Conservation (phyloP, 225 moss, liverwort and hornwort species). For the Pseudoscleropodium purum region DNA sequence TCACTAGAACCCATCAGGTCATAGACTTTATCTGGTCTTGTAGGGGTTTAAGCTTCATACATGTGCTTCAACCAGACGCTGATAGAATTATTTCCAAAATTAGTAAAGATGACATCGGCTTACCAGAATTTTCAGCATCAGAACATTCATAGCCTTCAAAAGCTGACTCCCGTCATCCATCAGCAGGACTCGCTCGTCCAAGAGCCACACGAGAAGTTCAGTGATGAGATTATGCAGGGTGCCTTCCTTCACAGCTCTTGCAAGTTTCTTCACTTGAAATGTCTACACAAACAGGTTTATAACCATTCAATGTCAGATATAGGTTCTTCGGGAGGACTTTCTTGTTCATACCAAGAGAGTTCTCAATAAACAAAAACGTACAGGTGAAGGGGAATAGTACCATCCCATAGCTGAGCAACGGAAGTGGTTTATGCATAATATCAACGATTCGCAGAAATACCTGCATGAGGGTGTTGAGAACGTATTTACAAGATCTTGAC, state of each 20-base stretch:
- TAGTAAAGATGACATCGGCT: background rate
- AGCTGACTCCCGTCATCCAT: slow-evolving; percentile 97
- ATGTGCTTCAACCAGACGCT: background rate
- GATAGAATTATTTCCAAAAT: background rate
- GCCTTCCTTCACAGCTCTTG: slow-evolving; percentile 71
- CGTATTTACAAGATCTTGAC: slow-evolving; percentile 98
- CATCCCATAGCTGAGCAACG: background rate
- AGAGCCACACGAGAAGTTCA: slow-evolving; percentile 84
- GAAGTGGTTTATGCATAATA: background rate
- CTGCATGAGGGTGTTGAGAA: slow-evolving; percentile 90
- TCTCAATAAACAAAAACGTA: background rate
- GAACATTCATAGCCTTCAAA: slow-evolving; percentile 88
- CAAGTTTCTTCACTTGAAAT: slow-evolving; percentile 93
- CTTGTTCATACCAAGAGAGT: background rate
- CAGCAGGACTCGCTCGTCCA: slow-evolving; percentile 84
- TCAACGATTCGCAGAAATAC: background rate
- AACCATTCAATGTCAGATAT: background rate
- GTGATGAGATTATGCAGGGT: slow-evolving; percentile 87
- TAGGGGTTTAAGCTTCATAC: background rate
- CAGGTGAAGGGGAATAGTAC: background rate
- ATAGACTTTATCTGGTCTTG: background rate
- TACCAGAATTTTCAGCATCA: slow-evolving; percentile 93
- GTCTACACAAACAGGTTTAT: slow-evolving; percentile 36
- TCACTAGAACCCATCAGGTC: background rate
- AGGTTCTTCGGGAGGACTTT: background rate